Evolutionary conservation across 495 filamentous ascomycete species (phyloP), one percentile per base, ranked within the genome.

Genomic region (Penicillium goetzii): DNA sequence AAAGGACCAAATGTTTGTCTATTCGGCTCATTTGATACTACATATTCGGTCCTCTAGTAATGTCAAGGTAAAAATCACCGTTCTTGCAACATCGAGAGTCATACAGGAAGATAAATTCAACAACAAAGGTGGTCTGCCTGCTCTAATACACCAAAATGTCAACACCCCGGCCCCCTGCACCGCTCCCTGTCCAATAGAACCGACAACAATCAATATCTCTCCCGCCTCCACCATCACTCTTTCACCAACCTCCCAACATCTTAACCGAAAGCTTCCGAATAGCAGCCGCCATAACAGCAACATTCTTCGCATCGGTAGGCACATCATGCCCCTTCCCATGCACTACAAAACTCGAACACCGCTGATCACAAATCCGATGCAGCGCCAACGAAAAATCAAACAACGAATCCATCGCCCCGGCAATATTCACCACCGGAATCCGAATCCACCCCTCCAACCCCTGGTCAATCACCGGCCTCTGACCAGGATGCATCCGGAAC

Each of bases 291-390:
- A 76, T 72, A 23, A 67, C 53, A 12, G 50, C 58, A 26, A 78
- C 64, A 58, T 73, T 72, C 47, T 67, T 73, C 34, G 19, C 45
- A 47, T 78, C 75, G 7, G 52, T 62, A 11, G 76, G 76, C 14
- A 76, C 66, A 58, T 76, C 73, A 63, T 78, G 76, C 1, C 74
- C 76, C 23, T 67, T 70, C 12, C 59, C 59, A 63, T 78, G 76
- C 38, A 72, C 69, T 9, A 72, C 66, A 33, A 76, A 72, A 11
- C 28, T 61, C 14, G 75, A 60, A 23, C 23, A 15, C 5, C 28
- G 15, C 2, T 60, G 49, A 59, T 71, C 59, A 62, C 74, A 78
- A 2, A 76, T 54, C 8, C 33, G 52, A 62, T 76, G 64, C 26
- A 78, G 43, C 15, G 68, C 70, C n/a, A 76, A 21, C 3, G 76